These are phyloP conservation scores for Colletotrichum karsti DNA, from an alignment of 2,329 filamentous ascomycete genomes.

Conservation along the genomic window DNA sequence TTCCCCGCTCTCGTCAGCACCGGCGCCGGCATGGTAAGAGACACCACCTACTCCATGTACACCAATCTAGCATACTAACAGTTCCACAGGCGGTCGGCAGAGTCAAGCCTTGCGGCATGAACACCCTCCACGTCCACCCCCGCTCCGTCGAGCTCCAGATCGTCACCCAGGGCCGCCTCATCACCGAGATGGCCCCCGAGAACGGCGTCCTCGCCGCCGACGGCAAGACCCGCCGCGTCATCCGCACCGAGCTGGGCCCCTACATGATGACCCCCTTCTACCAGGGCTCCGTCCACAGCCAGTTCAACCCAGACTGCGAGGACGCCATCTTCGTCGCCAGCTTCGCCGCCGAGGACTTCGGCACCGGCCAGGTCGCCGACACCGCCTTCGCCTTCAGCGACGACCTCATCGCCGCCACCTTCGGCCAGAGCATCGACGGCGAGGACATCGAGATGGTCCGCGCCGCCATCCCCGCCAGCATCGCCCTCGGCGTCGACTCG, in stretches of 20 bases:
- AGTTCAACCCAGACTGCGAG: constrained; percentile 64
- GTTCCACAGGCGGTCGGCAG: constrained; percentile 51
- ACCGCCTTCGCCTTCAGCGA: constrained; percentile 56
- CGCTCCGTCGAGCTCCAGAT: constrained; percentile 62
- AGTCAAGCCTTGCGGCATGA: constrained; percentile 62
- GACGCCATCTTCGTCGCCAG: constrained; percentile 58
- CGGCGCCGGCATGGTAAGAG: constrained; percentile 49
- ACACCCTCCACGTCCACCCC: constrained; percentile 64
- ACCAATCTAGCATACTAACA: not conserved
- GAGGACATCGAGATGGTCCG: constrained; percentile 55
- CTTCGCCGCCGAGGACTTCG: constrained; percentile 60
- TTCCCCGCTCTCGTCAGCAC: constrained; percentile 66
- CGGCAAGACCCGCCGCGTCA: constrained; percentile 39
- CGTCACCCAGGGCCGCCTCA: constrained; percentile 56
- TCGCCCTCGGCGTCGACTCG: constrained; percentile 59
- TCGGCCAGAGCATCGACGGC: constrained; percentile 54
- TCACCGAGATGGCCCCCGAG: constrained; percentile 62
- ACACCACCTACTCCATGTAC: too few relatives aligned
- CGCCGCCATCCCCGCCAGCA: constrained; percentile 52
- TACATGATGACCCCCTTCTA: constrained; percentile 63
- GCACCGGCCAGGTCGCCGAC: constrained; percentile 59
- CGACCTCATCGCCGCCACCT: constrained; percentile 54
- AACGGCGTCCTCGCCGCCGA: constrained; percentile 55
- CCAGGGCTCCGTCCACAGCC: constrained; percentile 62
- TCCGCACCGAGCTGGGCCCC: constrained; percentile 44